A percentile compares a stretch with the other conserved stretches of the same genome.
phyloP scores from a whole-genome alignment of 768 basidiomycete genomes.

The Epithele typhae region DNA sequence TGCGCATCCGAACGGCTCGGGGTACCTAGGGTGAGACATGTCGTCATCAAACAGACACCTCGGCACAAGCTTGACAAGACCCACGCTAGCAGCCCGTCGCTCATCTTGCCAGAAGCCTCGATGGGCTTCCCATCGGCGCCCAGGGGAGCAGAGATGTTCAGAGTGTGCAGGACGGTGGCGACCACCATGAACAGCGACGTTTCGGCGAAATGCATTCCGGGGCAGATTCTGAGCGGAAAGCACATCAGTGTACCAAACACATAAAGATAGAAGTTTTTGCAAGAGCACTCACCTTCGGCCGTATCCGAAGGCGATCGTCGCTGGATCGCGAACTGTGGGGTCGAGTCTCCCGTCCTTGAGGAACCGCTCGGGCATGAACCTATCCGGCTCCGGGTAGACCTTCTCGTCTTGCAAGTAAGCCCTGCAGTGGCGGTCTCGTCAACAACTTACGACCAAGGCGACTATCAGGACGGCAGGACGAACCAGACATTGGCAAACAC shows the following conservation, averaged over 20 bases:
- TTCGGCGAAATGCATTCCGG: slow-evolving; percentile 22
- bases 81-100: too few relatives aligned
- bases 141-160: too few relatives aligned
- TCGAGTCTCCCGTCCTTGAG: slow-evolving; percentile 11
- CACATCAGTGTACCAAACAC: too few relatives aligned
- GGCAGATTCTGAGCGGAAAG: slow-evolving; percentile 16
- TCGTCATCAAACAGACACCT: too few relatives aligned
- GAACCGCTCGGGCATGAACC: slow-evolving; percentile 15
- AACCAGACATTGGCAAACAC: slow-evolving; percentile 20
- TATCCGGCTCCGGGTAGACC: slow-evolving; percentile 13
- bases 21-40: too few relatives aligned
- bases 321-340: slow-evolving; percentile 9
- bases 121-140: too few relatives aligned
- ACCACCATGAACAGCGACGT: slow-evolving; percentile 9
- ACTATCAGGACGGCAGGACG: slow-evolving; percentile 28
- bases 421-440: slow-evolving; percentile 1
- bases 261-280: not conserved
- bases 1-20: slow-evolving; percentile 20
- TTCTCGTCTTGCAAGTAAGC: slow-evolving; percentile 3
- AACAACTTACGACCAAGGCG: slow-evolving; percentile 34
- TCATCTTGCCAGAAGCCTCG: too few relatives aligned
- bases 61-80: too few relatives aligned
- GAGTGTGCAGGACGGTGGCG: slow-evolving; percentile 11
- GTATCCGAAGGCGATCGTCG: slow-evolving; percentile 13
- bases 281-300: slow-evolving; percentile 11